Conservation (phyloP, 805 yeast genomes). For the Crinitomyces ghanaensis region DNA sequence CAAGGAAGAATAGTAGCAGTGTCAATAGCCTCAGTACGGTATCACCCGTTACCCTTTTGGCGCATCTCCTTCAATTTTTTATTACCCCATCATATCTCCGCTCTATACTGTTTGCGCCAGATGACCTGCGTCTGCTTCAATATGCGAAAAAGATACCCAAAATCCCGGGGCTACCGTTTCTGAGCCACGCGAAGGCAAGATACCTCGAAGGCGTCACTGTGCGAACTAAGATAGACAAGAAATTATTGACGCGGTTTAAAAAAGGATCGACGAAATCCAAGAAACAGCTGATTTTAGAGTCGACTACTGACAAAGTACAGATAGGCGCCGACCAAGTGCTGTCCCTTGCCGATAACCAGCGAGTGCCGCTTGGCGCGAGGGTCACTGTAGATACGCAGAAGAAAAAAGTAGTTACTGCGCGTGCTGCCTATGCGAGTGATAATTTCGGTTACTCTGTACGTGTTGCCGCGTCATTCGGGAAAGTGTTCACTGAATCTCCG, state of each 20-base stretch:
- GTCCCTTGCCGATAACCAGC: constrained; percentile 43
- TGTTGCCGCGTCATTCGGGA: constrained; percentile 45
- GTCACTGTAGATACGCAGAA: constrained; percentile 66
- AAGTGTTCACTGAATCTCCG: constrained; percentile 60
- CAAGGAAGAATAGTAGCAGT: constrained; percentile 16
- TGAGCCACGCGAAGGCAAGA: constrained; percentile 36
- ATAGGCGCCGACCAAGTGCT: constrained; percentile 54
- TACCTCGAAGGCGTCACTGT: constrained; percentile 57
- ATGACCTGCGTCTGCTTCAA: constrained; percentile 33
- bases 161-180: constrained; percentile 63
- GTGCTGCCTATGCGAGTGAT: constrained; percentile 50
- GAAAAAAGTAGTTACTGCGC: constrained; percentile 55
- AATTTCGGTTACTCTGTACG: constrained; percentile 63
- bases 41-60: too few relatives aligned
- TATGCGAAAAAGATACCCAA: constrained; percentile 63
- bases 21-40: constrained; percentile 32
- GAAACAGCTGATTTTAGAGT: constrained; percentile 40
- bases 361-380: constrained; percentile 65
- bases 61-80: constrained; percentile 63
- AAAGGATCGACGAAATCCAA: constrained; percentile 31
- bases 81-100: constrained; percentile 77
- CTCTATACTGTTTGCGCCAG: constrained; percentile 48
- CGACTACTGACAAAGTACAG: constrained; percentile 62
- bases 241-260: constrained; percentile 14
- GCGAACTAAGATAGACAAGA: constrained; percentile 12